These are phyloP conservation scores for Zygosaccharomyces lentus DNA, from an alignment of 805 yeast genomes.

Conservation along the genomic window DNA sequence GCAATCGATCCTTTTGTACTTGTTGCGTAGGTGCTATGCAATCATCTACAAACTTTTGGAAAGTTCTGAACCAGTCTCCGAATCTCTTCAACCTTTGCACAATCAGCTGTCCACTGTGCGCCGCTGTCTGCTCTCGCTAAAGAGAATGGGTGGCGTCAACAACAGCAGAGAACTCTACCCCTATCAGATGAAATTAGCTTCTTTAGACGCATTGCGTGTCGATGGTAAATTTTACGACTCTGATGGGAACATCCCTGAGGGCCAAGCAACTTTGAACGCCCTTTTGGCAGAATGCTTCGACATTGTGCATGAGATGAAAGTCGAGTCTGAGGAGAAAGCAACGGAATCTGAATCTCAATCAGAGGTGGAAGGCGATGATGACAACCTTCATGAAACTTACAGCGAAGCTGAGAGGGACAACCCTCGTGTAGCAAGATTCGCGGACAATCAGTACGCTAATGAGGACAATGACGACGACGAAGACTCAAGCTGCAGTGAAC, in stretches of 20 bases:
- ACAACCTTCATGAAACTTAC: slow-evolving; percentile 14
- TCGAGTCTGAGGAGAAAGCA: slow-evolving; percentile 72
- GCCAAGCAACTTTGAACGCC: slow-evolving; percentile 94
- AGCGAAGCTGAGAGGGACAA: slow-evolving; percentile 18
- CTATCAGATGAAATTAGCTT: slow-evolving; percentile 88
- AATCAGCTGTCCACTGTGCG: slow-evolving; percentile 91
- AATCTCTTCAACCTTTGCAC: slow-evolving; percentile 87
- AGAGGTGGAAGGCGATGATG: slow-evolving; percentile 18
- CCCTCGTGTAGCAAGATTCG: slow-evolving; percentile 20
- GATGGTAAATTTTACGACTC: slow-evolving; percentile 88
- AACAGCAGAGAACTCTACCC: slow-evolving; percentile 90
- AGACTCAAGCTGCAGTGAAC: slow-evolving; percentile 20
- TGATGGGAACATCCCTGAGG: slow-evolving; percentile 89
- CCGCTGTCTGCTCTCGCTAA: slow-evolving; percentile 82
- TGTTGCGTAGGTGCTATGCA: slow-evolving; percentile 87
- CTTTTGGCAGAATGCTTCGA: slow-evolving; percentile 92
- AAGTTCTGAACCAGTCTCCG: slow-evolving; percentile 92
- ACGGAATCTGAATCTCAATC: slow-evolving; percentile 32
- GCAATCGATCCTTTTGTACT: slow-evolving; percentile 61
- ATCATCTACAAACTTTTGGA: slow-evolving; percentile 83
- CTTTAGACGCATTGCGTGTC: slow-evolving; percentile 75
- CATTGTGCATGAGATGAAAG: slow-evolving; percentile 82
- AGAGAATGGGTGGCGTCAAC: slow-evolving; percentile 87
- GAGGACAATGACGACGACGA: slow-evolving; percentile 17
- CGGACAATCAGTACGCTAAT: slow-evolving; percentile 18